Conservation (phyloP, 106 monocot species). For the Dendrobium huoshanense region DNA sequence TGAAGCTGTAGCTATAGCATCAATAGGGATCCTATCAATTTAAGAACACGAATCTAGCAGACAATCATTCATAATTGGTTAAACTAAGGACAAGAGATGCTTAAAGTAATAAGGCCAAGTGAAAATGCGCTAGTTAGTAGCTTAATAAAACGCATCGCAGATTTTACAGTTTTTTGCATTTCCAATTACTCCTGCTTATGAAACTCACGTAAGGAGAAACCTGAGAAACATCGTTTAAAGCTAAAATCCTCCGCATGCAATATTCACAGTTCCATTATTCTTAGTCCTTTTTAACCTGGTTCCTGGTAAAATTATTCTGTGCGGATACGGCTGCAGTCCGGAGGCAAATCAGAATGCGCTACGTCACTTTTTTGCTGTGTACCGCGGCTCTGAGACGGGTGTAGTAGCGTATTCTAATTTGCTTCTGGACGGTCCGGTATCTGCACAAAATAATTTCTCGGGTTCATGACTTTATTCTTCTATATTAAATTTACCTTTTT, state of each 20-base stretch:
- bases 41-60: no score
- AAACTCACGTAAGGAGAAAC: no score
- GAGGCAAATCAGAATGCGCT: no score
- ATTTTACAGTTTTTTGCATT: not conserved
- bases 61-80: not conserved
- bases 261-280: not conserved
- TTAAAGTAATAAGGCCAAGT: not conserved
- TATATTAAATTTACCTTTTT: conserved; percentile 3
- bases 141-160: not conserved
- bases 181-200: not conserved
- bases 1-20: not conserved
- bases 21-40: no score
- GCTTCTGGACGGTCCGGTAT: no score
- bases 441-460: no score
- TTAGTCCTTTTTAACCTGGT: not conserved
- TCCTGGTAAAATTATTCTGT: no score
- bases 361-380: no score
- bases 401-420: no score
- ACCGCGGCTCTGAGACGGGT: no score
- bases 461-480: not conserved
- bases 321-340: no score
- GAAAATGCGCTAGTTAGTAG: not conserved
- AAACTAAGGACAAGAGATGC: not conserved
- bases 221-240: not conserved
- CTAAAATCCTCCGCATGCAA: not conserved